These are phyloP conservation scores for Ceratobasidium sp. DNA, from an alignment of 1,284 basidiomycete species.

Conservation along the genomic window DNA sequence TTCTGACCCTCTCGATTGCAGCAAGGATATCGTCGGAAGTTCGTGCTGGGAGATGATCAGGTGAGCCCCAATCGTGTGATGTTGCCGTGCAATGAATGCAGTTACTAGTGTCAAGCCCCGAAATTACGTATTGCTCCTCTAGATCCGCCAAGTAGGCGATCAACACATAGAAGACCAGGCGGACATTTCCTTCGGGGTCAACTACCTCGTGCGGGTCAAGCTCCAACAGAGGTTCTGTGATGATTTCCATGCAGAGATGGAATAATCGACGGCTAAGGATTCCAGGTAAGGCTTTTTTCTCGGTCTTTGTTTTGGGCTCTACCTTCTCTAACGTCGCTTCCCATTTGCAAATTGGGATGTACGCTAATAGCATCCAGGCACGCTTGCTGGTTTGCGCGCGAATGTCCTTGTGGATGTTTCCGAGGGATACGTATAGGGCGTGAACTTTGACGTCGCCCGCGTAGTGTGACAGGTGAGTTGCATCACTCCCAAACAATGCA, in stretches of 20 bases:
- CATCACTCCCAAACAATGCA: slow-evolving; percentile 46
- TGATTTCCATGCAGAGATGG: slow-evolving; percentile 39
- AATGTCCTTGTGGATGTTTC: slow-evolving; percentile 58
- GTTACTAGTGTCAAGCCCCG: slow-evolving; percentile 32
- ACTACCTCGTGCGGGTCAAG: slow-evolving; percentile 1
- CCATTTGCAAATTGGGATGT: slow-evolving; percentile 45
- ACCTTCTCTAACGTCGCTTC: slow-evolving; percentile 7
- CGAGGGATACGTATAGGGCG: slow-evolving; percentile 56
- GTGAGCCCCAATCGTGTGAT: slow-evolving; percentile 39
- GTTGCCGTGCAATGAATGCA: slow-evolving; percentile 40
- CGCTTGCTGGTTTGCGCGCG: slow-evolving; percentile 48
- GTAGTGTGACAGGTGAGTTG: slow-evolving; percentile 49
- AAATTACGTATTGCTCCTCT: slow-evolving; percentile 40
- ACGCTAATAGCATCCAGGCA: slow-evolving; percentile 41
- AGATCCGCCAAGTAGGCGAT: slow-evolving; percentile 35
- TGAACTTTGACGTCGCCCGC: slow-evolving; percentile 49
- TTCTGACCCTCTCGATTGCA: slow-evolving; percentile 14
- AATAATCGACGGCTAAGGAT: slow-evolving; percentile 29
- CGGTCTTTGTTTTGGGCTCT: slow-evolving; percentile 4
- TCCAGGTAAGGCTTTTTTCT: slow-evolving; percentile 24
- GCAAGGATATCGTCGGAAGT: slow-evolving; percentile 38
- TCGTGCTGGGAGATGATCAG: neutral
- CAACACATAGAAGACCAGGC: slow-evolving; percentile 20
- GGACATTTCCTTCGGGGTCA: slow-evolving; percentile 24
- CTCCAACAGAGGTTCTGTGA: slow-evolving; percentile 24